phyloP scores from a whole-genome alignment of 2,329 filamentous ascomycete species.

The Lecanicillium sp. region DNA sequence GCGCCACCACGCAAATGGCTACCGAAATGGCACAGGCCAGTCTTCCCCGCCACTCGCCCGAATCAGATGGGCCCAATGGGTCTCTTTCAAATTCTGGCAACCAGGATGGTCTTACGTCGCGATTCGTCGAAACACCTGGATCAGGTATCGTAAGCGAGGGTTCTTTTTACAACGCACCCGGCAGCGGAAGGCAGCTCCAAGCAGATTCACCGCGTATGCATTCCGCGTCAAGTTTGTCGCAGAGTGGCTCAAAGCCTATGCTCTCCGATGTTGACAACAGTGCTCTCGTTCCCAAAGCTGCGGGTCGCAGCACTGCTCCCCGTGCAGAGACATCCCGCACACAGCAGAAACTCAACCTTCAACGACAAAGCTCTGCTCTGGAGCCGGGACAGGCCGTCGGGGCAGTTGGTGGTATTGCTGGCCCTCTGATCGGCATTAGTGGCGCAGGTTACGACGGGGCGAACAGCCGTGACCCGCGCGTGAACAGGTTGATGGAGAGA shows the following conservation, averaged over 20 bases:
- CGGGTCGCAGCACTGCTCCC: constrained; percentile 32
- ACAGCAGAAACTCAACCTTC: constrained; percentile 70
- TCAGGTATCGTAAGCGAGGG: constrained; percentile 45
- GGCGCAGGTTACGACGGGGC: constrained; percentile 49
- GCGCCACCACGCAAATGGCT: constrained; percentile 60
- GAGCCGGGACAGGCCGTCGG: constrained; percentile 50
- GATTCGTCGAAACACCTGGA: constrained; percentile 49
- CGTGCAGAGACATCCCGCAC: constrained; percentile 57
- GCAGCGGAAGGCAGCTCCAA: constrained; percentile 26
- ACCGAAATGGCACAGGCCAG: constrained; percentile 42
- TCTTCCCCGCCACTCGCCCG: constrained; percentile 31
- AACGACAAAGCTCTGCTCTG: constrained; percentile 65
- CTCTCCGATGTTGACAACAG: constrained; percentile 31
- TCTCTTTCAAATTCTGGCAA: constrained; percentile 24
- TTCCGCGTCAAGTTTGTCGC: constrained; percentile 34
- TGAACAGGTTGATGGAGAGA: constrained; percentile 60
- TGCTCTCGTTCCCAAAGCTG: constrained; percentile 41
- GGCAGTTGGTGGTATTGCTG: constrained; percentile 32
- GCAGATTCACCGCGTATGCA: constrained; percentile 34
- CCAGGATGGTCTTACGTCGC: constrained; percentile 49
- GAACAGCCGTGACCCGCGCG: constrained; percentile 52
- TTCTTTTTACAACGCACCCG: constrained; percentile 42
- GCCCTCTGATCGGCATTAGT: constrained; percentile 46
- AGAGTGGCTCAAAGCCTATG: constrained; percentile 20
- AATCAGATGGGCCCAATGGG: constrained; percentile 23